Percentiles rank a stretch among this genome's conserved stretches.
Conservation (phyloP, 2,329 filamentous ascomycete species). For the Arthrobotrys sinensis region DNA sequence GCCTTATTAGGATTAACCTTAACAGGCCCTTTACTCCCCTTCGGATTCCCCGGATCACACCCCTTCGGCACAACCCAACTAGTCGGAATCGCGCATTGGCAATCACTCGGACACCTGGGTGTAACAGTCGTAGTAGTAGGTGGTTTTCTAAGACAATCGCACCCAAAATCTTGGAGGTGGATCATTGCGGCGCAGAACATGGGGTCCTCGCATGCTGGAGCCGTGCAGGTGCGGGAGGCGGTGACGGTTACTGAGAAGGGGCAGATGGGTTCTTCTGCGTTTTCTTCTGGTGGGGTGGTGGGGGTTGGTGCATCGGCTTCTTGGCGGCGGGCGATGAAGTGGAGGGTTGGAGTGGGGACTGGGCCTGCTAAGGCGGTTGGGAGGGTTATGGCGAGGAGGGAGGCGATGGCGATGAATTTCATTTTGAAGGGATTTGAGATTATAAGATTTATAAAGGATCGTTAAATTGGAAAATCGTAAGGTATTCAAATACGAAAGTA, state of each 20-base stretch:
- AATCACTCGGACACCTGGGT: conserved; percentile 44
- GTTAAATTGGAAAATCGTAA: background rate
- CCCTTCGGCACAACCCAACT: conserved; percentile 25
- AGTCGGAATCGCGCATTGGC: conserved; percentile 41
- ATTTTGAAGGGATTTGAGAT: conserved; percentile 18
- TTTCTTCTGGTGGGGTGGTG: background rate
- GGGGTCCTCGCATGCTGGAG: conserved; percentile 41
- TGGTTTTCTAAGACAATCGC: conserved; percentile 34
- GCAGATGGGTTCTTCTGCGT: background rate
- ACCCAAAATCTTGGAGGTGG: conserved; percentile 10
- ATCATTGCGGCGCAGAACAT: conserved; percentile 43
- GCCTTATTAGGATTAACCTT: conserved; percentile 11
- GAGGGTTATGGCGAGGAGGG: conserved; percentile 3
- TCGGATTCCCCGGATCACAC: background rate
- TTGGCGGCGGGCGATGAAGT: conserved; percentile 1
- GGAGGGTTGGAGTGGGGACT: conserved; percentile 16
- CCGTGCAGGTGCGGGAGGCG: conserved; percentile 19
- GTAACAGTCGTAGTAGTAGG: conserved; percentile 39
- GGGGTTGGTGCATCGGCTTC: background rate
- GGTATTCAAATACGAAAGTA: no score
- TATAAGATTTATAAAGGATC: background rate
- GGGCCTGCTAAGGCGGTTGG: conserved; percentile 12
- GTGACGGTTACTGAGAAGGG: conserved; percentile 46
- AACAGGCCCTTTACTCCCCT: conserved; percentile 12
- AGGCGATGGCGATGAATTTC: conserved; percentile 23